These are phyloP conservation scores for Tulasnella sp. DNA, from an alignment of 768 basidiomycete species.

Conservation along the genomic window DNA sequence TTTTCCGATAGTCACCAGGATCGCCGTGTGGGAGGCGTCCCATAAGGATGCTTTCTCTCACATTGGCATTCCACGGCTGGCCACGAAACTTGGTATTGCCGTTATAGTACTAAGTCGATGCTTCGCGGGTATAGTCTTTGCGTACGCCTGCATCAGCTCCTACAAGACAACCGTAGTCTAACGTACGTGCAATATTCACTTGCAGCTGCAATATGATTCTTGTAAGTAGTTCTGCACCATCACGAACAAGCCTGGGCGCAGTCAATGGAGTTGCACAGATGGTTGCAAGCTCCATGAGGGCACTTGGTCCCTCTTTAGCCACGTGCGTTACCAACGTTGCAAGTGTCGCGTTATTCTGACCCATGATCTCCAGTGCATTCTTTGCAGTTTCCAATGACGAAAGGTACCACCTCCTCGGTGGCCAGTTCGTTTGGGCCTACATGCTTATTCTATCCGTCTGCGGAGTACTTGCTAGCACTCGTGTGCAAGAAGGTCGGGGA, in stretches of 20 bases:
- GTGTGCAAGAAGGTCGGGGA: constrained; percentile 5
- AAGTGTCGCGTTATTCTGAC: too few relatives aligned
- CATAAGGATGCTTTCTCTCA: neutral
- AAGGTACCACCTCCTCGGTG: constrained; percentile 6
- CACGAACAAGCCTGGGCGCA: constrained; percentile 12
- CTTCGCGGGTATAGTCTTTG: neutral
- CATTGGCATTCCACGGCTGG: neutral
- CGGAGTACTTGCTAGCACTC: constrained; percentile 1
- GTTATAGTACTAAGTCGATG: neutral
- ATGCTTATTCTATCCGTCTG: neutral
- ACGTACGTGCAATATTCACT: neutral
- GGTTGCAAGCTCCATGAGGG: constrained; percentile 15
- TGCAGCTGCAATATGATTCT: constrained; percentile 18
- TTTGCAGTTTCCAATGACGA: constrained; percentile 10
- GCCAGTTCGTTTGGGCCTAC: constrained; percentile 11
- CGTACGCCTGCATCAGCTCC: neutral
- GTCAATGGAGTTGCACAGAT: constrained; percentile 19
- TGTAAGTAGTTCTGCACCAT: constrained; percentile 14
- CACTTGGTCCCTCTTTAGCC: constrained; percentile 13
- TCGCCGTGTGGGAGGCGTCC: neutral
- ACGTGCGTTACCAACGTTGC: too few relatives aligned
- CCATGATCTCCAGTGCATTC: neutral
- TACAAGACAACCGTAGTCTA: neutral
- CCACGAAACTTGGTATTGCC: neutral
- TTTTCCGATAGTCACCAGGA: constrained; percentile 10